These are phyloP conservation scores for Schizophyllum commune DNA, from an alignment of 1,284 basidiomycete genomes.

Conservation along the genomic window DNA sequence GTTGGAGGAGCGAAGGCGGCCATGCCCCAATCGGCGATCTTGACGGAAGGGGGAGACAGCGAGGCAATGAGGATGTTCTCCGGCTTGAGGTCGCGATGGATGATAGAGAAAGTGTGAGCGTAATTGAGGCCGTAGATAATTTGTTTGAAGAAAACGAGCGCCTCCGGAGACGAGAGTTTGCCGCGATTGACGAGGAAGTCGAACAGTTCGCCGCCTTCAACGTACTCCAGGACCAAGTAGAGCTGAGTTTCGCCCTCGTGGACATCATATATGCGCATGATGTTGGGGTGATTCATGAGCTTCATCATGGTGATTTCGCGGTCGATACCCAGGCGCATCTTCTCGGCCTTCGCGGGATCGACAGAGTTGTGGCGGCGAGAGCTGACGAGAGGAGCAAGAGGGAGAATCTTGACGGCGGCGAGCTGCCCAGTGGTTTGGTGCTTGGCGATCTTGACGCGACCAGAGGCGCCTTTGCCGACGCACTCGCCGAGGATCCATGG, in stretches of 20 bases:
- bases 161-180: conserved; percentile 75
- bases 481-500: conserved; percentile 90
- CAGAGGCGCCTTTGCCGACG: conserved; percentile 91
- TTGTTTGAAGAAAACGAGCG: conserved; percentile 93
- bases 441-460: conserved; percentile 92
- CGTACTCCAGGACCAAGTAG: conserved; percentile 94
- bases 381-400: conserved; percentile 75
- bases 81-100: conserved; percentile 97
- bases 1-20: conserved; percentile 82
- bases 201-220: conserved; percentile 96
- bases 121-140: conserved; percentile 96
- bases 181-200: conserved; percentile 94
- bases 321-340: conserved; percentile 89
- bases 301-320: conserved; percentile 99
- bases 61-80: conserved; percentile 93
- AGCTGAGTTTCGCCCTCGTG: conserved; percentile 92
- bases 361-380: conserved; percentile 72
- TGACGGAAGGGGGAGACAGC: conserved; percentile 78
- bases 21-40: conserved; percentile 99
- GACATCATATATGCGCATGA: conserved; percentile 94
- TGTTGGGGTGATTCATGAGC: conserved; percentile 96
- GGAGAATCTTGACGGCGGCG: conserved; percentile 97
- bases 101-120: conserved; percentile 97
- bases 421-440: conserved; percentile 86
- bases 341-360: conserved; percentile 74